Evolutionary conservation across 768 basidiomycete species (phyloP).

Genomic region (Mycena venus): DNA sequence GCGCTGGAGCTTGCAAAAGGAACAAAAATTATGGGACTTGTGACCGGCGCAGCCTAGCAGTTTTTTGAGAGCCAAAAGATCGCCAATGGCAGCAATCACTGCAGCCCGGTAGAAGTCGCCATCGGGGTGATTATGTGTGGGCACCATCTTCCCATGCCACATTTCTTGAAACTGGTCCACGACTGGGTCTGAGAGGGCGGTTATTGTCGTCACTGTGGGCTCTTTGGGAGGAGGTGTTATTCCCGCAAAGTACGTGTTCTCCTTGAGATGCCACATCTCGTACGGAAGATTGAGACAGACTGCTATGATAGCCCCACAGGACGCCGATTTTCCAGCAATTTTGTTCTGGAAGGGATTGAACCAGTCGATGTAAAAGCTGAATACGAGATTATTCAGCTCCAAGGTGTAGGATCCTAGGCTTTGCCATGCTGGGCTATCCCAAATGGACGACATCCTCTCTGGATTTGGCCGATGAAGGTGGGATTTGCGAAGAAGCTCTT

Average conservation of each 20-base stretch:
- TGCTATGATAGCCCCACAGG: slow-evolving; percentile 30
- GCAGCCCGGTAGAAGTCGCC: slow-evolving; percentile 25
- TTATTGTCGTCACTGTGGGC: slow-evolving; percentile 5
- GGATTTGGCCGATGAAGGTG: not conserved
- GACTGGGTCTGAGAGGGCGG: not conserved
- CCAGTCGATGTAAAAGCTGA: slow-evolving; percentile 28
- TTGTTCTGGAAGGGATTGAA: slow-evolving; percentile 36
- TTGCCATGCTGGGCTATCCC: slow-evolving; percentile 28
- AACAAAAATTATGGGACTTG: slow-evolving; percentile 31
- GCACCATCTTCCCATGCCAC: slow-evolving; percentile 18
- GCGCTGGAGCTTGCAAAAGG: slow-evolving; percentile 24
- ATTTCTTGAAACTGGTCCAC: slow-evolving; percentile 19
- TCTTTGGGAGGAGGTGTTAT: slow-evolving; percentile 28
- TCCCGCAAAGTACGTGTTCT: slow-evolving; percentile 35
- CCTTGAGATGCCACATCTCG: slow-evolving; percentile 30
- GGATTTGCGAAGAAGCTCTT: slow-evolving; percentile 17
- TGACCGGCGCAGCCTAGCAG: slow-evolving; percentile 26
- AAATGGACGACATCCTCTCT: slow-evolving; percentile 1
- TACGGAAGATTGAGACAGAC: slow-evolving; percentile 41
- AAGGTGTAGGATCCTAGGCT: slow-evolving; percentile 19
- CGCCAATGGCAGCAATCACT: slow-evolving; percentile 29
- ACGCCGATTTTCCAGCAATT: slow-evolving; percentile 25
- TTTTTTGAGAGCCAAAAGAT: slow-evolving; percentile 32
- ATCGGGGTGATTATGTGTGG: slow-evolving; percentile 25
- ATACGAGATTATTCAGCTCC: slow-evolving; percentile 11